Percentiles rank a stretch among this genome's conserved stretches.
Conservation (phyloP, 2,329 filamentous ascomycete genomes). For the Colletotrichum chlorophyti region DNA sequence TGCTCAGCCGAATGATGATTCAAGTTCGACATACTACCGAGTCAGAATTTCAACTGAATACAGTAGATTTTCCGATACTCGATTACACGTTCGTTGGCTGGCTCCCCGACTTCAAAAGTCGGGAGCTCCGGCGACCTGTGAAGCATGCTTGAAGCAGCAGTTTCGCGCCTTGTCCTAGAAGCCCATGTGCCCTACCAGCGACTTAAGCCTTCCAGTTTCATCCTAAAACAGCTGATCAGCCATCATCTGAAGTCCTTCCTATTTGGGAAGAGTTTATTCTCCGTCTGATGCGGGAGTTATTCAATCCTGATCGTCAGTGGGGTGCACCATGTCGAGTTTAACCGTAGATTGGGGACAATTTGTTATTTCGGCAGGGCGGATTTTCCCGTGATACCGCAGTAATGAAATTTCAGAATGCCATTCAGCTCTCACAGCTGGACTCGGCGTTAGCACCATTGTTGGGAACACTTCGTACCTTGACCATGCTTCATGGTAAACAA, state of each 20-base stretch:
- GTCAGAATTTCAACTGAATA: neutral
- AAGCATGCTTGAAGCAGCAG: neutral
- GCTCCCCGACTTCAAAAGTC: neutral
- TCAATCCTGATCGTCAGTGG: neutral
- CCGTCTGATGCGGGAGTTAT: neutral
- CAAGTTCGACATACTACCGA: neutral
- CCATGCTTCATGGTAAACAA: neutral
- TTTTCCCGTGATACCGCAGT: neutral
- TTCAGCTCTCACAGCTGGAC: too few relatives aligned
- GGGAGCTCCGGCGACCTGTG: neutral
- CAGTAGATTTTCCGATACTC: neutral
- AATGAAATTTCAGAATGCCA: too few relatives aligned
- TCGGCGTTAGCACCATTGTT: too few relatives aligned
- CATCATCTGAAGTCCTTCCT: neutral
- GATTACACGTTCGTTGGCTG: neutral
- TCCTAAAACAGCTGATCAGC: conserved; percentile 1
- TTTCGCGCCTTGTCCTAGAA: neutral
- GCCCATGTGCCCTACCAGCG: neutral
- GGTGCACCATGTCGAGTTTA: neutral
- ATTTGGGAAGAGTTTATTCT: too few relatives aligned
- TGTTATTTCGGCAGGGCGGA: too few relatives aligned
- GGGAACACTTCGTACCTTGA: neutral
- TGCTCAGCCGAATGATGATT: too few relatives aligned
- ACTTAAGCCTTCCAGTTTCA: neutral
- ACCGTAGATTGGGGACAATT: neutral